These are phyloP conservation scores for Lactarius trivialis DNA, from an alignment of 768 basidiomycete genomes.

Conservation along the genomic window DNA sequence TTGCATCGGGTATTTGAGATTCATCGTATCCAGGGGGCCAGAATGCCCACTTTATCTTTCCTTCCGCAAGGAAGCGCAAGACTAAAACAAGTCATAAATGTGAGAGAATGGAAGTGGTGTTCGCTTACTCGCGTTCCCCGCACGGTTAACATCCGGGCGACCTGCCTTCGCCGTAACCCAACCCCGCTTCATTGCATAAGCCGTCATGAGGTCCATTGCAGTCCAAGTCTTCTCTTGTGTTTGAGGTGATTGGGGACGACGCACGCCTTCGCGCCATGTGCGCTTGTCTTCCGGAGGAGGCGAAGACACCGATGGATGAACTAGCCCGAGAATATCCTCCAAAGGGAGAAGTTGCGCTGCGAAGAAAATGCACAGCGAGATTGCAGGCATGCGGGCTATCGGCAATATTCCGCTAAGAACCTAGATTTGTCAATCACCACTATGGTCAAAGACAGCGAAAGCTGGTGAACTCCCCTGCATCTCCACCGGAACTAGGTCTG, in stretches of 20 bases:
- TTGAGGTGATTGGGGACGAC: conserved; percentile 21
- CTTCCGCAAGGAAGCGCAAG: conserved; percentile 77
- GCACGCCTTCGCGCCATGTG: conserved; percentile 61
- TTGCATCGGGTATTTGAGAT: conserved; percentile 29
- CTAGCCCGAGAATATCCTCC: conserved; percentile 59
- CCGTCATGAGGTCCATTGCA: conserved; percentile 75
- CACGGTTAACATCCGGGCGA: conserved; percentile 79
- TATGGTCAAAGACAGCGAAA: conserved; percentile 8
- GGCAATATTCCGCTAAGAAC: conserved; percentile 66
- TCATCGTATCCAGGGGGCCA: conserved; percentile 53
- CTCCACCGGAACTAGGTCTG: conserved; percentile 75
- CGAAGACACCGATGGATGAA: conserved; percentile 39
- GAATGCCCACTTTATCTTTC: conserved; percentile 76
- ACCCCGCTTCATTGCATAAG: conserved; percentile 69
- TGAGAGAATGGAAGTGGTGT: background rate
- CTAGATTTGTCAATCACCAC: conserved; percentile 30
- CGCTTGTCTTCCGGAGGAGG: conserved; percentile 53
- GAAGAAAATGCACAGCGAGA: conserved; percentile 76
- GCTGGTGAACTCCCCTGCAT: conserved; percentile 48
- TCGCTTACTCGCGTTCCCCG: conserved; percentile 80
- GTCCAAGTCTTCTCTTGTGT: conserved; percentile 51
- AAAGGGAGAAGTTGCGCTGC: conserved; percentile 65
- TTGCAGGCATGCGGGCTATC: conserved; percentile 77
- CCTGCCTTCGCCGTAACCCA: conserved; percentile 92
- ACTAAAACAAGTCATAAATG: conserved; percentile 40